Base-by-base conservation (phyloP, 441 rosid genomes). In the Daphne laureola region DNA sequence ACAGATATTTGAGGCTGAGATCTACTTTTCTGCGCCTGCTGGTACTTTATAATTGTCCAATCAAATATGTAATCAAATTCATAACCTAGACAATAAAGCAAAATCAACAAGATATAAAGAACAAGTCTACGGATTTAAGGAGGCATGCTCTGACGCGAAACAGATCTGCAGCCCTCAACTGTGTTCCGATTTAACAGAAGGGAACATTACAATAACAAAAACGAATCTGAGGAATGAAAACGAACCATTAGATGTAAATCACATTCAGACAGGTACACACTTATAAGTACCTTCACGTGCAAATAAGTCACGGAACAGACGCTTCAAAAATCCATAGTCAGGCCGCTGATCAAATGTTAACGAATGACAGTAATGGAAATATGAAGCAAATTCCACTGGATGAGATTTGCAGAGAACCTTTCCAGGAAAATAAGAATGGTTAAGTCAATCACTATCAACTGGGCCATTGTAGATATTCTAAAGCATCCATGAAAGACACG, bases 351-450 rank as follows among this genome's bases (percentile, higher is more conserved):
- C 96, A 71, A 91, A 91, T 61, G 78, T 79, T 69, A 88, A 72
- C 0, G 98, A 83, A 62, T 84, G 95, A 67, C 98, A 91, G 56
- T 91, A 91, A 77, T 82, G 95, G 57, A 87, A 77, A 70, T 87
- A 91, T 8, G 98, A 87, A 12, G 90, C 98, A 66, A 91, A 91
- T 74, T 93, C 97, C 78, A 85, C 96, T 0, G 99, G 91, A 63
- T 93, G 96, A 27, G 77, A 74, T 67, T 87, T 90, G 81, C 99
- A 93, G 0, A 93, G 78, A 55, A 86, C 97, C 99, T 90, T 68
- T 31, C 0, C 57, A 50, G 44, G 5, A 17, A 58, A 68, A 43
- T 23, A 17, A 51, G 31, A 52, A 40, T 54, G 49, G 40, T 54
- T 25, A 3, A 27, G 43, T 55, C 43, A 41, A 62, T 47, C 6